Percentiles rank a stretch among this genome's conserved stretches.
Conservation (phyloP, 257 asterid species). For the Nicotiana undulata region DNA sequence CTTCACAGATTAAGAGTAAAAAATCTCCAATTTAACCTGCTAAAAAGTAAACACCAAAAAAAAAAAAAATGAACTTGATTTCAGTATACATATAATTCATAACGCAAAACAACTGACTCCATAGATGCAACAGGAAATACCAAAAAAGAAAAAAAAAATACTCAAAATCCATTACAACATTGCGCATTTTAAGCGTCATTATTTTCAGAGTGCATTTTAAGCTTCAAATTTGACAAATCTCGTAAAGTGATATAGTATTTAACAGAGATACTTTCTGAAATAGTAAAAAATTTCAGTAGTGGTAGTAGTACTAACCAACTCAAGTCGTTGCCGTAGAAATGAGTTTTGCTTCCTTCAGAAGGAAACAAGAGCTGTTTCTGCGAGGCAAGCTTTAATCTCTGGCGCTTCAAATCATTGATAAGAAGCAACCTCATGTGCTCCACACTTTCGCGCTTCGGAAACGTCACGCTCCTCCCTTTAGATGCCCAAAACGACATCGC, state of each 20-base stretch:
- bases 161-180: neutral
- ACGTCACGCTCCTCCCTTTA: conserved; percentile 19
- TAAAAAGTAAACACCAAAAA: neutral
- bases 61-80: neutral
- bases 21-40: neutral
- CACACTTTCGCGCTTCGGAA: conserved; percentile 40
- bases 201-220: neutral
- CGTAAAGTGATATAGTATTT: neutral
- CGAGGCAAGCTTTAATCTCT: conserved; percentile 48
- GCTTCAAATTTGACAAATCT: neutral
- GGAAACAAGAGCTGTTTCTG: conserved; percentile 38
- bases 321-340: conserved; percentile 61
- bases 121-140: neutral
- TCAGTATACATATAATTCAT: neutral
- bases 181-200: neutral
- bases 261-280: neutral
- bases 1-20: neutral
- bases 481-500: conserved; percentile 35
- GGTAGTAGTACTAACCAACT: conserved; percentile 50
- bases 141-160: neutral
- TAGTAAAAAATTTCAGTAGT: neutral
- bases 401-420: conserved; percentile 55
- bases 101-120: neutral
- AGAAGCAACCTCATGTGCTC: conserved; percentile 47
- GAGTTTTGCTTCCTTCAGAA: conserved; percentile 44